A percentile compares a stretch with the other conserved stretches of the same genome.
Evolutionary conservation across 345 rosid species (phyloP).

Genomic region (sweet orange (Citrus sinensis)): DVS_A1.0 CM039164.1:26311501-26312000

Average conservation of each 20-base stretch:
- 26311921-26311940: slow-evolving; percentile 82
- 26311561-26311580: slow-evolving; percentile 75
- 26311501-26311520: slow-evolving; percentile 85
- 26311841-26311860: slow-evolving; percentile 70
- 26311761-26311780: slow-evolving; percentile 37
- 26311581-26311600: slow-evolving; percentile 64
- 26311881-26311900: slow-evolving; percentile 40
- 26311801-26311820: slow-evolving; percentile 19
- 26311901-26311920: slow-evolving; percentile 60
- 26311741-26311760: slow-evolving; percentile 47
- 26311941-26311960: slow-evolving; percentile 82
- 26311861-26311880: slow-evolving; percentile 59
- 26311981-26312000: slow-evolving; percentile 85
- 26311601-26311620: slow-evolving; percentile 82
- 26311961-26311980: slow-evolving; percentile 55
- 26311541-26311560: slow-evolving; percentile 80
- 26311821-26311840: slow-evolving; percentile 52
- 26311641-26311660: slow-evolving; percentile 63
- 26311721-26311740: slow-evolving; percentile 69
- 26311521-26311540: slow-evolving; percentile 64
- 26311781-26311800: slow-evolving; percentile 39
- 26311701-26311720: slow-evolving; percentile 61
- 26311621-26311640: slow-evolving; percentile 90
- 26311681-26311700: slow-evolving; percentile 63
- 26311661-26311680: slow-evolving; percentile 83